Evolutionary conservation across 768 basidiomycete species (phyloP).

Genomic region (Amanita rimosa): DNA sequence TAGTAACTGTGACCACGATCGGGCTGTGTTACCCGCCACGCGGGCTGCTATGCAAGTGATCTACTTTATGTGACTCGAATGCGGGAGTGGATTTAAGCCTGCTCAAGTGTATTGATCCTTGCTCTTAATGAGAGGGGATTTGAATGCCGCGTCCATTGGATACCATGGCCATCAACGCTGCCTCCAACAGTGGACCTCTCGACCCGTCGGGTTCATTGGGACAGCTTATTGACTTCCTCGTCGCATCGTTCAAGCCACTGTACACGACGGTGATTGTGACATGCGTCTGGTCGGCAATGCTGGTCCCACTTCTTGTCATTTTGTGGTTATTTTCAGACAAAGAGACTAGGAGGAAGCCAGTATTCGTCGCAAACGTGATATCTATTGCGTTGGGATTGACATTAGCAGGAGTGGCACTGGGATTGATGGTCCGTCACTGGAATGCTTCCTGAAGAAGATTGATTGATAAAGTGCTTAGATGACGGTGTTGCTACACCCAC

Average conservation of each 20-base stretch:
- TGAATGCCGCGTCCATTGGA: background rate
- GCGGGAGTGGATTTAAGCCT: too few species aligned
- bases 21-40: too few species aligned
- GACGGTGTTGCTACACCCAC: slow-evolving; percentile 1
- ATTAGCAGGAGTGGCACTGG: background rate
- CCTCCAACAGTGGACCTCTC: background rate
- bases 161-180: background rate
- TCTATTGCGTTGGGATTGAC: slow-evolving; percentile 12
- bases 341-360: slow-evolving; percentile 8
- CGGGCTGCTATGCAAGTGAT: too few species aligned
- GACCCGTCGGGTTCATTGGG: background rate
- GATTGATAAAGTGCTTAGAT: background rate
- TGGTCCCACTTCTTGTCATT: slow-evolving; percentile 10
- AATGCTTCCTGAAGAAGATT: slow-evolving; percentile 1
- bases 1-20: too few species aligned
- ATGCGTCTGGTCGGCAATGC: slow-evolving; percentile 6
- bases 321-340: slow-evolving; percentile 14
- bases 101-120: background rate
- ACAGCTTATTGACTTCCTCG: background rate
- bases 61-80: too few species aligned
- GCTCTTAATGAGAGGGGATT: background rate
- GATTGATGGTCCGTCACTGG: slow-evolving; percentile 7
- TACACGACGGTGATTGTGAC: slow-evolving; percentile 2
- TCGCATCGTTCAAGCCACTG: background rate
- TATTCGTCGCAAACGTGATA: slow-evolving; percentile 14